These are phyloP conservation scores for Cunninghamia lanceolata DNA, from an alignment of 75 land plant species.

Conservation along the genomic window DNA sequence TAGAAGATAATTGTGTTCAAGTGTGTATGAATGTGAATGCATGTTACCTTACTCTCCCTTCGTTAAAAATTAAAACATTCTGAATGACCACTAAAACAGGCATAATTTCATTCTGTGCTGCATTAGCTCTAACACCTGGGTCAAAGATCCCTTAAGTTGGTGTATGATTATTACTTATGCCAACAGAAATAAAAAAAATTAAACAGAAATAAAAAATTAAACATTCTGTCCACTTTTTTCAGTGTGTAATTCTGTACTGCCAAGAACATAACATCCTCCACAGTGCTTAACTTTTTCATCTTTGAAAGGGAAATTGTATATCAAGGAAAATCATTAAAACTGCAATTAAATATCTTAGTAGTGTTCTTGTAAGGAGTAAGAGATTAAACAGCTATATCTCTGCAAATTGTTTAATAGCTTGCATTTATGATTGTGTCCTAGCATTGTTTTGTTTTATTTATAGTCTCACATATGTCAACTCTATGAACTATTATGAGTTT, in stretches of 20 bases:
- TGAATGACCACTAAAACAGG: no score
- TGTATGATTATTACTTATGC: not conserved
- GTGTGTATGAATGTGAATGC: no score
- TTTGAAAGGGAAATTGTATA: not conserved
- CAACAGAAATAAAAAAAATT: not conserved
- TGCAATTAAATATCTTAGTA: not conserved
- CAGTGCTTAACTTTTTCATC: not conserved
- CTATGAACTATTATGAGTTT: not conserved
- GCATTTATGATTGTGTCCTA: not conserved
- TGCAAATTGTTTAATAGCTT: not conserved
- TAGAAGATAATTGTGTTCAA: no score
- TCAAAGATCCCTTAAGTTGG: no score
- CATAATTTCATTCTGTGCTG: no score
- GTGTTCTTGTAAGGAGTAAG: not conserved
- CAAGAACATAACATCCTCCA: not conserved
- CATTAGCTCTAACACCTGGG: no score
- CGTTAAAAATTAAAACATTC: no score
- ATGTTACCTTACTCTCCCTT: no score
- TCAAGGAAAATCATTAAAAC: not conserved
- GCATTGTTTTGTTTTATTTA: not conserved
- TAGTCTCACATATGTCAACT: not conserved
- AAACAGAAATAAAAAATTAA: not conserved
- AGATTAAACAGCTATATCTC: not conserved
- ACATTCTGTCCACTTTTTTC: not conserved
- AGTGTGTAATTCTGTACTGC: not conserved